Evolutionary conservation across 2,329 filamentous ascomycete species (phyloP), one percentile per base, ranked within the genome.

Genomic region (Basipetospora sp.): DNA sequence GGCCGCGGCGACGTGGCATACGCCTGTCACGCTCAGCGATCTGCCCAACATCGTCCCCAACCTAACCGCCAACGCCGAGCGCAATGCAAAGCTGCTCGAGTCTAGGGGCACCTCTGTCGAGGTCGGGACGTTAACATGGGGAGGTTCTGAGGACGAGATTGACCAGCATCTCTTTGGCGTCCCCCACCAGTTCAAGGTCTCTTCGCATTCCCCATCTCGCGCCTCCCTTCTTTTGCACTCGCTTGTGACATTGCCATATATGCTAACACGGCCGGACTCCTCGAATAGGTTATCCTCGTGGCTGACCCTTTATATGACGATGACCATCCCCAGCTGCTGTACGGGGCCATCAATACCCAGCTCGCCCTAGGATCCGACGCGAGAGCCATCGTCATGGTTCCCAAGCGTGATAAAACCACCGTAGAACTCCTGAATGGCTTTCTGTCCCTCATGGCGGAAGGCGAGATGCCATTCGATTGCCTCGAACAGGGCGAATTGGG

Each of bases 231-330:
- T n/a, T 29, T 27, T 16, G 8, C 22, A 13, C 11, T 14, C 34
- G n/a, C 26, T 15, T 25, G 18, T 19, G 8, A 6, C 33, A 15
- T 38, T 27, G 22, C 39, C 11, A 39, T n/a, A 34, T 20, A 10
- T 25, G 6, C 22, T 25, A 25, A 25, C 22, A 25, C n/a, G n/a
- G n/a, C n/a, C n/a, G n/a, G n/a, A n/a, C n/a, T 11, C 22, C 11
- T 25, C 22, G 22, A 8, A 4, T 54, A 79, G 64, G 61, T 94
- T 39, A 74, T 96, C 31, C 66, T 98, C 3, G 84, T 76, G 2
- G 85, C 88, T 3, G 90, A 98, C 55, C 73, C 84, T 1, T 63
- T 98, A 15, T 96, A 96, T 57, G 85, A 87, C 32, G 70, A 86
- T 34, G 70, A 81, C 4, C 90, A 96, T 51, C 85, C 88, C 0